Conservation (phyloP, 345 rosid genomes). For the Eutrema yunnanense region DNA sequence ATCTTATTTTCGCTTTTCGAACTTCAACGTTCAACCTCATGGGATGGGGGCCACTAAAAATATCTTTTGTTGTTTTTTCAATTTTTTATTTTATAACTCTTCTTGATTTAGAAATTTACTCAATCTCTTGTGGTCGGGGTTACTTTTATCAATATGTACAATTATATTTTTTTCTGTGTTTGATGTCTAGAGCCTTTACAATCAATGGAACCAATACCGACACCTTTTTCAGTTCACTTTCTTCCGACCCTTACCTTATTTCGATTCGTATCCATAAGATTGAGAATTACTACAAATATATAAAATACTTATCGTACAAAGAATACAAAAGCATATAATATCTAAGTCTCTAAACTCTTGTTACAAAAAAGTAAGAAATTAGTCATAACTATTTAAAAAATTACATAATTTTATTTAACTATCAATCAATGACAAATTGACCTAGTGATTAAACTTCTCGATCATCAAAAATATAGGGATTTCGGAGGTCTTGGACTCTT, state of each 20-base stretch:
- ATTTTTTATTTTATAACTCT: background rate
- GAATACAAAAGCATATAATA: background rate
- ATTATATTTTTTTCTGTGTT: background rate
- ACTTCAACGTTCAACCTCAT: conserved; percentile 21
- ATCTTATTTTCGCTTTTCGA: conserved; percentile 13
- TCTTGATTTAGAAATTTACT: conserved; percentile 7
- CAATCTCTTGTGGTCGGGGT: conserved; percentile 8
- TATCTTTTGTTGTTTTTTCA: conserved; percentile 16
- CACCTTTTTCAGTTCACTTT: background rate
- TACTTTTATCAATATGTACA: conserved; percentile 9
- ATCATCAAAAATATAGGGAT: too few relatives aligned
- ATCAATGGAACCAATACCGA: background rate
- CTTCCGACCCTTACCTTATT: background rate
- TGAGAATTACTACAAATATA: background rate
- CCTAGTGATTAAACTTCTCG: too few relatives aligned
- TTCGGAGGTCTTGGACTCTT: too few relatives aligned
- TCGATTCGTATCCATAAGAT: background rate
- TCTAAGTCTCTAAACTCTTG: background rate
- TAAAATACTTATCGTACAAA: background rate
- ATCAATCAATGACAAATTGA: background rate
- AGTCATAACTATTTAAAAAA: background rate
- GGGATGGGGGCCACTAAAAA: conserved; percentile 26
- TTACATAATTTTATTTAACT: background rate
- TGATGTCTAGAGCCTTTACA: background rate
- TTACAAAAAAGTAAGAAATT: background rate